Evolutionary conservation across 2,329 filamentous ascomycete species (phyloP), one percentile per base, ranked within the genome.

Genomic region (Knufia fluminis): DNA sequence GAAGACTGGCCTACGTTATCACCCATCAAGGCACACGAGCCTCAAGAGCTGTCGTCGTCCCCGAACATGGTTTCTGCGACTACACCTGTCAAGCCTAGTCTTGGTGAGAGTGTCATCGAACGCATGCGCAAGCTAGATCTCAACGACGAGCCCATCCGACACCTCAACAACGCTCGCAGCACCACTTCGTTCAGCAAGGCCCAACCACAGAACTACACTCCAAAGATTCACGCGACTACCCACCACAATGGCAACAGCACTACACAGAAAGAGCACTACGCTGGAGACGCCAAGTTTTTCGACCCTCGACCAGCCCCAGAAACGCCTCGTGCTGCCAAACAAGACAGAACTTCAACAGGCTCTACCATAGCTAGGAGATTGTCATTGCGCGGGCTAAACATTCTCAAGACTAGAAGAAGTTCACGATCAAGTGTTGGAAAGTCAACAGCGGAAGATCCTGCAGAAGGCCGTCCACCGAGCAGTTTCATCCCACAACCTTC

Each of bases 1-100:
- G 59, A 63, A 57, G 57, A 62, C n/a, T 64, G 61, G 61, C 61
- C 61, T 20, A 49, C 57, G 2, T 54, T 64, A 3, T 50, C 53
- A 31, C 55, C 57, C 16, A 40, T 38, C 17, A 55, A 46, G 26
- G 22, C 45, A 7, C 44, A 32, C 12, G 17, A 20, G 12, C 38
- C 47, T 16, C 43, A 38, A 16, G 19, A 22, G 9, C 20, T 36
- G 6, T 4, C 9, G 7, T 17, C 33, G 7, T 17, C 33, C n/a
- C 33, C 9, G n/a, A 6, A 23, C 9, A 24, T 23, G 7, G 35
- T 8, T 19, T 26, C 36, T 23, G 38, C 43, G n/a, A 14, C 23
- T 31, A 48, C 48, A 23, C 14, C 24, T 3, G 16, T 52, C 17
- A 57, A 56, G 28, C 44, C 54, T 20, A 56, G 55, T 39, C 41